Evolutionary conservation across 2,329 filamentous ascomycete genomes (phyloP).

Genomic region (Fonsecaea erecta): DNA sequence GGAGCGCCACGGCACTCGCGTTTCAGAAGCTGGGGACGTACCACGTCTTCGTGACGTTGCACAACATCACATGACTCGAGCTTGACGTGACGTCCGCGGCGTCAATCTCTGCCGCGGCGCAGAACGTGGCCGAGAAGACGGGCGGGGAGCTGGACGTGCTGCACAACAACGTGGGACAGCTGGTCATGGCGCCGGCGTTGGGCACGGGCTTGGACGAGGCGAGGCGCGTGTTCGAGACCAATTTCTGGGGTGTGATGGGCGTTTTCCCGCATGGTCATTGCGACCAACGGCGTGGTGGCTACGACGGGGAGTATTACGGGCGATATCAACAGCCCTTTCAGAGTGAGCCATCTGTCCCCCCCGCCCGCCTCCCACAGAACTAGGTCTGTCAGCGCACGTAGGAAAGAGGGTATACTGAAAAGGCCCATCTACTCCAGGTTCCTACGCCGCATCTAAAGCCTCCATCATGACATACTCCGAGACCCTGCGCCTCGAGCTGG

Average conservation of each 20-base stretch:
- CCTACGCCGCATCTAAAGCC: conserved; percentile 64
- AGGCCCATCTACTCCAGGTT: neutral
- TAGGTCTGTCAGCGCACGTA: too few species aligned
- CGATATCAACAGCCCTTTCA: conserved; percentile 41
- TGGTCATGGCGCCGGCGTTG: conserved; percentile 40
- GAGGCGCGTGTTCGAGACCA: conserved; percentile 47
- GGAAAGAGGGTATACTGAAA: too few species aligned
- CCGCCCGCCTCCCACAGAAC: too few species aligned
- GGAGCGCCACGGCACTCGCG: conserved; percentile 46
- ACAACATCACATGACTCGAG: conserved; percentile 38
- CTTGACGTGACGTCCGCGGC: conserved; percentile 43
- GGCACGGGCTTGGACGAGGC: conserved; percentile 44
- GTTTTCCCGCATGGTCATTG: conserved; percentile 43
- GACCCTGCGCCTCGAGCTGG: conserved; percentile 56
- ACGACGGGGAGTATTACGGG: conserved; percentile 37
- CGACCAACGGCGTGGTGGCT: conserved; percentile 37
- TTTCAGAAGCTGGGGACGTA: conserved; percentile 43
- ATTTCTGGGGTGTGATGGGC: conserved; percentile 47
- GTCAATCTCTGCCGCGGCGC: conserved; percentile 40
- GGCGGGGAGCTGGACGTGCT: conserved; percentile 27
- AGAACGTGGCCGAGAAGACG: conserved; percentile 19
- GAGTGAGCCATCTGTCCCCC: neutral
- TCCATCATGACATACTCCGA: conserved; percentile 63
- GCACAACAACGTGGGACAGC: conserved; percentile 36
- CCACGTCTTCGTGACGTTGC: conserved; percentile 45